A percentile compares a stretch with the other conserved stretches of the same genome.
These are phyloP conservation scores for Cercophora newfieldiana DNA, from an alignment of 495 filamentous ascomycete species.

Conservation along the genomic window DNA sequence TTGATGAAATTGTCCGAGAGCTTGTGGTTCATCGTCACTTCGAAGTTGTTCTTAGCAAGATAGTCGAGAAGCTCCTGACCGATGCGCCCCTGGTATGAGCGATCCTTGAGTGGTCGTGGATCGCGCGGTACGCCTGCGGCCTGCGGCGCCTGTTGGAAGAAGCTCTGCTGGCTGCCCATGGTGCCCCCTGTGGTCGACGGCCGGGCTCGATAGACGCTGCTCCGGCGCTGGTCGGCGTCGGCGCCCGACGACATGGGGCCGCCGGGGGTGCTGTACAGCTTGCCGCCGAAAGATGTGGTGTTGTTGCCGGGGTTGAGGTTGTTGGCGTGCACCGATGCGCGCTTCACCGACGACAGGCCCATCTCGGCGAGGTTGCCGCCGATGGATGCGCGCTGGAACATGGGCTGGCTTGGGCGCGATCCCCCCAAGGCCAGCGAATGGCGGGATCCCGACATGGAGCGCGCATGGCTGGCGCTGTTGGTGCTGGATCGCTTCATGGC, in stretches of 20 bases:
- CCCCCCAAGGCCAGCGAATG: constrained; percentile 75
- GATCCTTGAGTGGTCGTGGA: constrained; percentile 84
- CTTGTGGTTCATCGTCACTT: constrained; percentile 94
- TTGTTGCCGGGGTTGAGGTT: constrained; percentile 60
- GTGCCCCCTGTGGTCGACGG: constrained; percentile 52
- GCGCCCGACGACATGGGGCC: constrained; percentile 34
- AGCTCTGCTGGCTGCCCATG: constrained; percentile 69
- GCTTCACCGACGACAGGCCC: constrained; percentile 81
- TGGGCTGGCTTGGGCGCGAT: constrained; percentile 76
- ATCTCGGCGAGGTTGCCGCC: constrained; percentile 72
- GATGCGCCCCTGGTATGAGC: constrained; percentile 74
- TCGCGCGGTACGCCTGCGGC: constrained; percentile 79
- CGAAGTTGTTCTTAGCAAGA: constrained; percentile 85
- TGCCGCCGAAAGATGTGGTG: constrained; percentile 59
- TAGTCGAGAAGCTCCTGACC: constrained; percentile 90
- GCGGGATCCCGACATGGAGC: constrained; percentile 77
- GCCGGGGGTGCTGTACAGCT: constrained; percentile 45
- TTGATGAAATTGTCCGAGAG: constrained; percentile 83
- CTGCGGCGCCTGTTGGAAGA: constrained; percentile 82
- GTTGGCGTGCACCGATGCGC: constrained; percentile 67
- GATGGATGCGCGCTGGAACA: constrained; percentile 80
- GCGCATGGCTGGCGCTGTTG: constrained; percentile 66
- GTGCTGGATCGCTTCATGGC: constrained; percentile 92
- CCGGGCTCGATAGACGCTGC: constrained; percentile 80
- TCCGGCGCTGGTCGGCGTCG: constrained; percentile 65